These are phyloP conservation scores for Isochrysis galbana DNA, from an alignment of 78 protist genomes.

Conservation along the genomic window DNA sequence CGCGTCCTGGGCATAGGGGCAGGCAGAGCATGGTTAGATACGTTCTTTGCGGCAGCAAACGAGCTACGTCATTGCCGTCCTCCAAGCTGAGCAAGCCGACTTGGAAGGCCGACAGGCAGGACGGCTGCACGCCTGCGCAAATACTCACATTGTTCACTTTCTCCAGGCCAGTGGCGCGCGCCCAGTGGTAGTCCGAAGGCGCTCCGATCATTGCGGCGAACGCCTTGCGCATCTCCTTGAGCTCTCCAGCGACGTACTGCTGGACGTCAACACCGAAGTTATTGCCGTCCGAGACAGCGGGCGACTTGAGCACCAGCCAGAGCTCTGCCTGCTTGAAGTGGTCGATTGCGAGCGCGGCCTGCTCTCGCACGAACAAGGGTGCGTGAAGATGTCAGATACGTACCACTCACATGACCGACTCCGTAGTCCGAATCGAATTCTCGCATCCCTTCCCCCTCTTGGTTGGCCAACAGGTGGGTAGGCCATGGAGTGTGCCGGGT, in stretches of 20 bases:
- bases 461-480: too few relatives aligned
- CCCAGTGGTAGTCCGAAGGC: neutral
- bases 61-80: too few relatives aligned
- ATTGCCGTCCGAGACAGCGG: slow-evolving; percentile 12
- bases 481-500: too few relatives aligned
- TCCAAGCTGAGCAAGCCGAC: too few relatives aligned
- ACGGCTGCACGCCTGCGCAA: neutral
- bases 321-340: neutral
- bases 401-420: too few relatives aligned
- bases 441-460: too few relatives aligned
- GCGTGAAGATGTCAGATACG: too few relatives aligned
- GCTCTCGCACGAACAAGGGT: neutral
- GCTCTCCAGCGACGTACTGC: neutral
- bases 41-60: too few relatives aligned
- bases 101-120: neutral
- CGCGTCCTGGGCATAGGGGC: neutral
- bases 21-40: too few relatives aligned
- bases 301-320: neutral
- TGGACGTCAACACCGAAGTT: slow-evolving; percentile 31
- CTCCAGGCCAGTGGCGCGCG: neutral
- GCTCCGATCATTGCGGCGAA: neutral
- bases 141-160: too few relatives aligned
- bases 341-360: neutral
- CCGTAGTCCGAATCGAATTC: too few relatives aligned
- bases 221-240: neutral